These are phyloP conservation scores for Jaltomata sinuosa DNA, from an alignment of 257 asterid genomes.

Conservation along the genomic window DNA sequence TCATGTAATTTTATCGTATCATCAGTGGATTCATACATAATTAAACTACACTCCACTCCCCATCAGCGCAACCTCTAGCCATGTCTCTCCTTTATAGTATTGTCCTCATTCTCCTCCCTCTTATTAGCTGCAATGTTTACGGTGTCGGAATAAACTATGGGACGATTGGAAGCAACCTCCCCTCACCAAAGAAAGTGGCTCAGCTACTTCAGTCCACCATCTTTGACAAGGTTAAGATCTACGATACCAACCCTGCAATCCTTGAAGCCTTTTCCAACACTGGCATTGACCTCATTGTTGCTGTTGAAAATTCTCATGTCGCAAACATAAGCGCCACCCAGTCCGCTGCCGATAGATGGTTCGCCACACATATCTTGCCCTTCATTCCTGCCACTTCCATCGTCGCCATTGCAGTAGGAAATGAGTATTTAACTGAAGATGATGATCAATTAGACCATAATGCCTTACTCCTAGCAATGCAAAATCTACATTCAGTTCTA, in stretches of 20 bases:
- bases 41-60: not conserved
- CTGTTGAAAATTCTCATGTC: slow-evolving; percentile 38
- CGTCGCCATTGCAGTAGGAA: slow-evolving; percentile 45
- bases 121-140: slow-evolving; percentile 2
- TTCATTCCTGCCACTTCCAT: slow-evolving; percentile 59
- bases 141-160: slow-evolving; percentile 59
- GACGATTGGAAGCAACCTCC: slow-evolving; percentile 62
- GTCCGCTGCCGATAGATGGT: slow-evolving; percentile 40
- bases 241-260: slow-evolving; percentile 55
- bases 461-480: slow-evolving; percentile 44
- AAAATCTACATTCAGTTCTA: slow-evolving; percentile 34
- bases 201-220: slow-evolving; percentile 56
- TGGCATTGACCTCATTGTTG: slow-evolving; percentile 52
- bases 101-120: slow-evolving; percentile 5
- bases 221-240: slow-evolving; percentile 48
- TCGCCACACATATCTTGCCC: slow-evolving; percentile 36
- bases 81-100: not conserved
- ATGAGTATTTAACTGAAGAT: slow-evolving; percentile 46
- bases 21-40: not conserved
- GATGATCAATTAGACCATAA: slow-evolving; percentile 33
- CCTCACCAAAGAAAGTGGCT: slow-evolving; percentile 51
- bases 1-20: not conserved
- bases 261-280: slow-evolving; percentile 60
- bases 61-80: not conserved
- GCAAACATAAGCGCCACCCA: slow-evolving; percentile 28